Base-by-base conservation (phyloP, 2,329 filamentous ascomycete genomes). In the Emergomyces orientalis region DNA sequence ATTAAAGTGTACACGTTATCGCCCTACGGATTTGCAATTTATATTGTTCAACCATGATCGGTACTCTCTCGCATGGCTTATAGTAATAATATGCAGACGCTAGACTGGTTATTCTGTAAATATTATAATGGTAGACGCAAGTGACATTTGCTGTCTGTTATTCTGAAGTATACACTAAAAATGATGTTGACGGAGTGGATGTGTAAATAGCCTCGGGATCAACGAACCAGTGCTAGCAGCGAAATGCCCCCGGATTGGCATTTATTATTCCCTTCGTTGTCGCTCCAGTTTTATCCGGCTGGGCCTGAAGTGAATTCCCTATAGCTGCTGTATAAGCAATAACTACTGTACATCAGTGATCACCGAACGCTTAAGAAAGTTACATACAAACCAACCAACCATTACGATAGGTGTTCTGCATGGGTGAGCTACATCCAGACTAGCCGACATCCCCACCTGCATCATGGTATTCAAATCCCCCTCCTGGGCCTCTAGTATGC, bases 401-500 rank as follows among this genome's bases (percentile, higher is more conserved):
- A 37, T 9, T 37, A 37, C 11, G 11, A 37, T 37, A 37, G 34
- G 5, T 37, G 34, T 8, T 37, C 32, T n/a, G 8, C n/a, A 3
- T 47, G n/a, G 8, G n/a, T 25, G 45, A 11, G n/a, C 11, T 49
- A 49, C 22, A 27, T 49, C n/a, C 45, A 51, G 2, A 27, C 30
- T 51, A 25, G 25, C 8, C 13, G 25, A 30, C 43, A 25, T 11
- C 22, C 17, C 54, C 34, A 56, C 17, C 32, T 13, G 2, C 54
- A 14, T 25, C 54, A 76, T 77, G 74, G 70, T 73, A 32, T 76
- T 76, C 68, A 60, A 66, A 59, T 65, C 73, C 47, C 73, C 73
- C 41, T 58, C 67, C 62, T 76, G 72, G 73, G 70, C 71, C 11
- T 70, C 73, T 25, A 65, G 71, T 58, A 65, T 74, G 8, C 68